Conservation (phyloP, 2,329 filamentous ascomycete genomes). For the Aureobasidium sp. region DNA sequence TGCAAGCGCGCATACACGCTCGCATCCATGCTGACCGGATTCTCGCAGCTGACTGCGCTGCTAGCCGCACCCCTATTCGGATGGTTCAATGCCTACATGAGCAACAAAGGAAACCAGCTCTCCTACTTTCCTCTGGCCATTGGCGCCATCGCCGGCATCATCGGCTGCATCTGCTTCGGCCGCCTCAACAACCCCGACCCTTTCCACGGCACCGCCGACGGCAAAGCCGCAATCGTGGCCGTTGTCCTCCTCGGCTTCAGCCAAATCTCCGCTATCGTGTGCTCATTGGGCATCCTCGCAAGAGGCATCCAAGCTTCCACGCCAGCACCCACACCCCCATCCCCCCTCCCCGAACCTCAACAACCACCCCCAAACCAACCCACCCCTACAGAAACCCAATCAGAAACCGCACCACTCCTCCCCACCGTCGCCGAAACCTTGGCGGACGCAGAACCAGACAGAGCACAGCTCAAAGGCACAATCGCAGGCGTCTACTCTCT, state of each 20-base stretch:
- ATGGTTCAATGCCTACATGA: slow-evolving; percentile 65
- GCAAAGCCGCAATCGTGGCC: slow-evolving; percentile 52
- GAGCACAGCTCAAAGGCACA: slow-evolving; percentile 71
- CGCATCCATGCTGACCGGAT: slow-evolving; percentile 78
- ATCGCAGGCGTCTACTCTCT: slow-evolving; percentile 93
- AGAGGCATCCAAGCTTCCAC: slow-evolving; percentile 52
- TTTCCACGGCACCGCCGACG: slow-evolving; percentile 56
- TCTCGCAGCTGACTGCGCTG: slow-evolving; percentile 79
- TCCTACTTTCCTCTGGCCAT: slow-evolving; percentile 65
- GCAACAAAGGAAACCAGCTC: slow-evolving; percentile 37
- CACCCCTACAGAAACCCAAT: neutral
- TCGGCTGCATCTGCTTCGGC: slow-evolving; percentile 72
- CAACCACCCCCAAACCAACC: neutral
- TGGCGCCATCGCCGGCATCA: slow-evolving; percentile 64
- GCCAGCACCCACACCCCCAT: neutral
- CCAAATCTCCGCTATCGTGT: slow-evolving; percentile 95
- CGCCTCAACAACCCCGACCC: slow-evolving; percentile 71
- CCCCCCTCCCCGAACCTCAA: neutral
- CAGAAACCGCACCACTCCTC: slow-evolving; percentile 15
- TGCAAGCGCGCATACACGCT: slow-evolving; percentile 84
- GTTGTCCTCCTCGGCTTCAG: slow-evolving; percentile 79
- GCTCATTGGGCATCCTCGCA: slow-evolving; percentile 81
- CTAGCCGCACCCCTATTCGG: slow-evolving; percentile 83
- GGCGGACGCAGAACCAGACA: slow-evolving; percentile 16
- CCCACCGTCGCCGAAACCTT: neutral